These are phyloP conservation scores for Candida tetrigidarum DNA, from an alignment of 1,139 yeast species.

Conservation along the genomic window DNA sequence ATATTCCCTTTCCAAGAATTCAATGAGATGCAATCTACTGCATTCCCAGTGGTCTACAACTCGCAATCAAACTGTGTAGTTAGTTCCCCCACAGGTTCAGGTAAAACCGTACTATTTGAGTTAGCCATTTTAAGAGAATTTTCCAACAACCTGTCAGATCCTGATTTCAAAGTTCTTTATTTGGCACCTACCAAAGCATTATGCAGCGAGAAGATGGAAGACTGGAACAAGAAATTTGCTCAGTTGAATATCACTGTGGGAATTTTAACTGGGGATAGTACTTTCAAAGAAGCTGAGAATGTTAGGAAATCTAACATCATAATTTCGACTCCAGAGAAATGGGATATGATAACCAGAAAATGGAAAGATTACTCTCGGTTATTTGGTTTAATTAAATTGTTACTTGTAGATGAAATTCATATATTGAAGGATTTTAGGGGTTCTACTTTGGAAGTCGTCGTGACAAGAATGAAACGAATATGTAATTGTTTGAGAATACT, in stretches of 20 bases:
- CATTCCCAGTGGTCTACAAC: slow-evolving; percentile 39
- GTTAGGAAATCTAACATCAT: slow-evolving; percentile 49
- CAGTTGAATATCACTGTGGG: slow-evolving; percentile 43
- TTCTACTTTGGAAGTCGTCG: slow-evolving; percentile 54
- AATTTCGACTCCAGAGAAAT: slow-evolving; percentile 61
- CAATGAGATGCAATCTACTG: slow-evolving; percentile 54
- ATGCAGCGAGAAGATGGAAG: slow-evolving; percentile 46
- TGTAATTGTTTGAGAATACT: slow-evolving; percentile 44
- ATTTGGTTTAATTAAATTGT: slow-evolving; percentile 40
- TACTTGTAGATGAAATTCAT: slow-evolving; percentile 57
- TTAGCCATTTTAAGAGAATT: slow-evolving; percentile 49
- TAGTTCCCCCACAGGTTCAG: slow-evolving; percentile 61
- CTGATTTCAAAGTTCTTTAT: slow-evolving; percentile 43
- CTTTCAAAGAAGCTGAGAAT: slow-evolving; percentile 39
- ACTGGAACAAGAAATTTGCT: slow-evolving; percentile 46
- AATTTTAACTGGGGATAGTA: slow-evolving; percentile 53
- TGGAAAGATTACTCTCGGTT: slow-evolving; percentile 47
- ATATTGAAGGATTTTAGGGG: slow-evolving; percentile 52
- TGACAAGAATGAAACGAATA: slow-evolving; percentile 53
- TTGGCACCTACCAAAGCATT: slow-evolving; percentile 61
- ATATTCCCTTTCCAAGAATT: slow-evolving; percentile 40
- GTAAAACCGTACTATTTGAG: slow-evolving; percentile 59
- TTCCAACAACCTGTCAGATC: slow-evolving; percentile 12
- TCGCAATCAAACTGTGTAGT: slow-evolving; percentile 46
- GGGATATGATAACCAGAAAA: slow-evolving; percentile 56